Evolutionary conservation across 768 basidiomycete species (phyloP).

Genomic region (Mycena alexandri): DNA sequence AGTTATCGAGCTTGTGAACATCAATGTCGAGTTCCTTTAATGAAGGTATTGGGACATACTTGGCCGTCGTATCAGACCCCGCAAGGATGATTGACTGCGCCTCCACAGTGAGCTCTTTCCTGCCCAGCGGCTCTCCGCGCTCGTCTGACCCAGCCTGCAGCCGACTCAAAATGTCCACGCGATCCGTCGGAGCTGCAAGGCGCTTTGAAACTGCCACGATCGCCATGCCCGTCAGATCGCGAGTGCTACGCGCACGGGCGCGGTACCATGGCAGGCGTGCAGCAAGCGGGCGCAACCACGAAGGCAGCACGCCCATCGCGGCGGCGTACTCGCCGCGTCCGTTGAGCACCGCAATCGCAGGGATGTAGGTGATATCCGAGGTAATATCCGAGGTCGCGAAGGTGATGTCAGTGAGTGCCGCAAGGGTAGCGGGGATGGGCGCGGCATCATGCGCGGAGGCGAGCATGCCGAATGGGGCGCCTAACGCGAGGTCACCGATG

Average conservation of each 20-base stretch:
- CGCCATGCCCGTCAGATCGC: constrained; percentile 81
- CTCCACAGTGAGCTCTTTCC: constrained; percentile 89
- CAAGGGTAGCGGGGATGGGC: not conserved
- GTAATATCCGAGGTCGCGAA: constrained; percentile 27
- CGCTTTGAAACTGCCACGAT: constrained; percentile 84
- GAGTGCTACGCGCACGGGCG: constrained; percentile 71
- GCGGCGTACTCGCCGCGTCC: constrained; percentile 91
- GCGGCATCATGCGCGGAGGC: constrained; percentile 69
- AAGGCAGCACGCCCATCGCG: constrained; percentile 82
- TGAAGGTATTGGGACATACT: constrained; percentile 59
- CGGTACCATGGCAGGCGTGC: constrained; percentile 79
- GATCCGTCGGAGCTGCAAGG: constrained; percentile 74
- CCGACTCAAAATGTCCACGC: constrained; percentile 85
- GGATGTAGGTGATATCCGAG: constrained; percentile 63
- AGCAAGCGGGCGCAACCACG: constrained; percentile 73
- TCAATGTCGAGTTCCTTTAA: constrained; percentile 3
- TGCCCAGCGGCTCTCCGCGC: constrained; percentile 82
- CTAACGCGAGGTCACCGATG: constrained; percentile 89
- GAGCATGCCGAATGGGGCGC: constrained; percentile 90
- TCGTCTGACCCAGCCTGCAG: constrained; percentile 83
- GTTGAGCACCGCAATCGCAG: constrained; percentile 88
- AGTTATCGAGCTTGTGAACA: constrained; percentile 77
- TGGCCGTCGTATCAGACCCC: constrained; percentile 93
- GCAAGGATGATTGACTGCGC: constrained; percentile 87
- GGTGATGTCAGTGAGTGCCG: constrained; percentile 65